phyloP scores from a whole-genome alignment of 371 early-diverging fungal species.

The Amoeboaphelidium protococcarum region DNA sequence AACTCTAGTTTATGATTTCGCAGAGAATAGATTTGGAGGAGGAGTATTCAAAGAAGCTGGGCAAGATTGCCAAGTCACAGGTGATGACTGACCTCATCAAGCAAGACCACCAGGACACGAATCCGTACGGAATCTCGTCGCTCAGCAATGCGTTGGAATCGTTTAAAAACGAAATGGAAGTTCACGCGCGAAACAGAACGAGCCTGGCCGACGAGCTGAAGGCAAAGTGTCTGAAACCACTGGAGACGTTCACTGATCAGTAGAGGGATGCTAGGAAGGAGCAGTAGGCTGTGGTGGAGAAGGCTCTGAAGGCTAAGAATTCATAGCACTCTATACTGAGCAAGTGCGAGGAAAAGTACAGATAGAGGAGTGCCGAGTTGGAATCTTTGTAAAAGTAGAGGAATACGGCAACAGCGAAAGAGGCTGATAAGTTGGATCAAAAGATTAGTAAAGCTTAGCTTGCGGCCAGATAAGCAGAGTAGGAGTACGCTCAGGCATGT shows the following conservation, averaged over 20 bases:
- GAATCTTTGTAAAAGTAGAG: constrained; percentile 8
- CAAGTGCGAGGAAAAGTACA: constrained; percentile 38
- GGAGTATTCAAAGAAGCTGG: constrained; percentile 49
- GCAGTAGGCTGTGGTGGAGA: constrained; percentile 7
- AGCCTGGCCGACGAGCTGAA: constrained; percentile 49
- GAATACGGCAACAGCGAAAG: neutral
- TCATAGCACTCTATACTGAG: constrained; percentile 2
- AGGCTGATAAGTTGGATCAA: neutral
- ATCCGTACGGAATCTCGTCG: constrained; percentile 18
- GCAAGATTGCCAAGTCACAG: constrained; percentile 38
- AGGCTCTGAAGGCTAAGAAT: neutral
- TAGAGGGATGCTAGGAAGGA: constrained; percentile 47
- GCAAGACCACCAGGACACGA: neutral
- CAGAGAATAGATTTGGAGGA: constrained; percentile 61
- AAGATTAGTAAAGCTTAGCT: neutral
- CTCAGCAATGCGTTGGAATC: constrained; percentile 32
- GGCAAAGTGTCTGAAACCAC: constrained; percentile 36
- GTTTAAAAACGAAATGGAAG: constrained; percentile 48
- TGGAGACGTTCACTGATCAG: constrained; percentile 40
- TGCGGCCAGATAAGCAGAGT: constrained; percentile 15
- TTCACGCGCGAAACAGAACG: constrained; percentile 36
- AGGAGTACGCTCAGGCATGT: constrained; percentile 36
- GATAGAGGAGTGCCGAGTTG: constrained; percentile 25
- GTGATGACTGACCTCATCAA: neutral
- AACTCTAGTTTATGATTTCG: no score